Conservation (phyloP, 2,329 filamentous ascomycete species). For the Alternaria brassicicola region DNA sequence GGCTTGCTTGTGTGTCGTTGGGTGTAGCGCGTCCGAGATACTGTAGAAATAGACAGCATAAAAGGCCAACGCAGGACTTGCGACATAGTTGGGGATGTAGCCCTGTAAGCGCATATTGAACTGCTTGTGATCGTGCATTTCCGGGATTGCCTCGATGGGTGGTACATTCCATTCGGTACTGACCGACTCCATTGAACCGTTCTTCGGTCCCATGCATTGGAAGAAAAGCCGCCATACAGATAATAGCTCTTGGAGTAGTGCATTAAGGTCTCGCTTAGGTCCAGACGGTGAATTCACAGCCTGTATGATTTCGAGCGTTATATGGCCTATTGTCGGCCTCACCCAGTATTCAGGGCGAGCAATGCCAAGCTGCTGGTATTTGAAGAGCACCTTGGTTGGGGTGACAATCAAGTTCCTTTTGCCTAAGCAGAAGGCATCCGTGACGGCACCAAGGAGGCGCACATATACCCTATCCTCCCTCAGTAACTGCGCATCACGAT, state of each 20-base stretch:
- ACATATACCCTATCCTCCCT: constrained; percentile 30
- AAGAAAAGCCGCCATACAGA: constrained; percentile 45
- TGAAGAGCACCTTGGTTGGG: constrained; percentile 37
- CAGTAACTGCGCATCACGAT: constrained; percentile 27
- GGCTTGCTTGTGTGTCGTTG: constrained; percentile 27
- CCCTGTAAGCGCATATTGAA: constrained; percentile 36
- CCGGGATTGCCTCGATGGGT: constrained; percentile 12
- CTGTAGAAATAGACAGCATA: constrained; percentile 42
- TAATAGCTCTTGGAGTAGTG: constrained; percentile 36
- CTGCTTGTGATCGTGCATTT: constrained; percentile 3
- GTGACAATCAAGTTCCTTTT: constrained; percentile 11
- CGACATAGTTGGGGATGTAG: constrained; percentile 30
- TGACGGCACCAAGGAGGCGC: constrained; percentile 23
- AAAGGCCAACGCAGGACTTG: constrained; percentile 28
- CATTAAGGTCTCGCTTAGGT: constrained; percentile 21
- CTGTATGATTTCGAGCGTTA: constrained; percentile 35
- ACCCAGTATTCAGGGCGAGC: constrained; percentile 31
- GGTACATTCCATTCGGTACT: constrained; percentile 36
- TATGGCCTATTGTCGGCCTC: constrained; percentile 18
- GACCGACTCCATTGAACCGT: constrained; percentile 25
- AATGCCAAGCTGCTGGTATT: constrained; percentile 39
- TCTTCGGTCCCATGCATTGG: constrained; percentile 32
- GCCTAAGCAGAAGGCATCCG: constrained; percentile 25
- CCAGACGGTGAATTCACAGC: constrained; percentile 14
- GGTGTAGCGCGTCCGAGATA: constrained; percentile 28